Conservation (phyloP, 2,329 filamentous ascomycete genomes). For the Paramyrothecium sp. region DNA sequence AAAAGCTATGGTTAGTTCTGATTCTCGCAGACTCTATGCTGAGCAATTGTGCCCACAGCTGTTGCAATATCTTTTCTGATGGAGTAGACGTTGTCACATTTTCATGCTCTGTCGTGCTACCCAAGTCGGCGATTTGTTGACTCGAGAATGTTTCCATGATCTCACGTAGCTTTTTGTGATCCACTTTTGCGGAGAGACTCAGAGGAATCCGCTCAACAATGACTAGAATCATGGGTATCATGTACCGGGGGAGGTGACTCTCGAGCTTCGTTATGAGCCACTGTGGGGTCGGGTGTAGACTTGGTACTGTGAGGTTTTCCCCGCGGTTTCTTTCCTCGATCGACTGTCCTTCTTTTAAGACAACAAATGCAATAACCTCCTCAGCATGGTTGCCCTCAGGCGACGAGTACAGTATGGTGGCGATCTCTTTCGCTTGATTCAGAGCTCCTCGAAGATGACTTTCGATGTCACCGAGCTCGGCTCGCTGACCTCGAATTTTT, state of each 20-base stretch:
- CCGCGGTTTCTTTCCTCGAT: too few species aligned
- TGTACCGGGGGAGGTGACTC: constrained; percentile 12
- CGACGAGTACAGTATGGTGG: not conserved
- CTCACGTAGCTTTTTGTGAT: constrained; percentile 8
- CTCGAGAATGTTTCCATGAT: constrained; percentile 3
- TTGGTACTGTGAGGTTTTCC: not conserved
- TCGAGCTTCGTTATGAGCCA: constrained; percentile 2
- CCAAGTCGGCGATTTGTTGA: not conserved
- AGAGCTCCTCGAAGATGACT: not conserved
- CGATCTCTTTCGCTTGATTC: not conserved
- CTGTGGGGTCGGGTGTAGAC: not conserved
- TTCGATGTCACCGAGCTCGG: constrained; percentile 40
- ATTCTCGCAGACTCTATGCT: constrained; percentile 28
- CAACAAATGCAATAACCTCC: not conserved
- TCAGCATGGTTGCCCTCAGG: not conserved
- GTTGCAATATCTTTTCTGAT: constrained; percentile 14
- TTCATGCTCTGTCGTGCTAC: not conserved
- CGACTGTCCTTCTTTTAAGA: not conserved
- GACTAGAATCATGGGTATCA: constrained; percentile 15
- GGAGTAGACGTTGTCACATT: not conserved
- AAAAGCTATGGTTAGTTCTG: constrained; percentile 43
- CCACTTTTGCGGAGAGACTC: constrained; percentile 11
- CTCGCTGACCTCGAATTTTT: constrained; percentile 54
- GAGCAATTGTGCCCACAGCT: constrained; percentile 35
- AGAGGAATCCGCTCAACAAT: constrained; percentile 9